These are phyloP conservation scores for Pyrenophora graminea DNA, from an alignment of 2,329 filamentous ascomycete genomes.

Conservation along the genomic window DNA sequence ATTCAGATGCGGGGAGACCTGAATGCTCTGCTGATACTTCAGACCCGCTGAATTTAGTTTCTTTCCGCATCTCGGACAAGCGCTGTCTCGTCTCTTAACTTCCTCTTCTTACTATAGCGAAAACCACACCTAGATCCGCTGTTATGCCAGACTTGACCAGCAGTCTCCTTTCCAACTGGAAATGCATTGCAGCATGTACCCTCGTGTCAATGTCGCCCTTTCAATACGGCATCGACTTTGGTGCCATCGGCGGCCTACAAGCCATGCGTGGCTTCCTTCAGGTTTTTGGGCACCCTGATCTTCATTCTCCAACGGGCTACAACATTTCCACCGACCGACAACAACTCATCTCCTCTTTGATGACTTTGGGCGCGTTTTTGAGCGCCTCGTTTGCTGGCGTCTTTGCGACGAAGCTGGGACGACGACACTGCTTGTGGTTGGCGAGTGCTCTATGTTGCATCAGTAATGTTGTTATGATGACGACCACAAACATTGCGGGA, in stretches of 20 bases:
- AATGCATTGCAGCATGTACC: conserved; percentile 54
- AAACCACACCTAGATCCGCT: conserved; percentile 4
- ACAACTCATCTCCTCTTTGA: conserved; percentile 52
- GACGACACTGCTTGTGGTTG: conserved; percentile 51
- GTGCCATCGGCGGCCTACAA: conserved; percentile 56
- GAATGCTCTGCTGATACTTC: neutral
- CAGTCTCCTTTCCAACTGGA: conserved; percentile 50
- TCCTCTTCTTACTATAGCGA: neutral
- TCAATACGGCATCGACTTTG: conserved; percentile 59
- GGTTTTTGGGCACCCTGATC: conserved; percentile 39
- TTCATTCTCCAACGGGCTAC: conserved; percentile 47
- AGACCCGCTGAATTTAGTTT: neutral
- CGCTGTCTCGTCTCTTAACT: neutral
- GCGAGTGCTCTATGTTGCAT: conserved; percentile 56
- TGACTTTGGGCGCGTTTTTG: conserved; percentile 53
- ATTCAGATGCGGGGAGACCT: too few species aligned
- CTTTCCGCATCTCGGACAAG: neutral
- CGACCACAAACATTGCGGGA: conserved; percentile 56
- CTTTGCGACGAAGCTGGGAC: conserved; percentile 46
- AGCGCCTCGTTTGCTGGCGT: conserved; percentile 48
- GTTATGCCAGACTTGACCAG: conserved; percentile 31
- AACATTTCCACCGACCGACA: conserved; percentile 50
- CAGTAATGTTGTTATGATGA: conserved; percentile 59
- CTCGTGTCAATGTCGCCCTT: conserved; percentile 57
- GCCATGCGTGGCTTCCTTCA: conserved; percentile 57